Conservation (phyloP, 225 moss, liverwort and hornwort species). For the Rhytidiadelphus loreus region DNA sequence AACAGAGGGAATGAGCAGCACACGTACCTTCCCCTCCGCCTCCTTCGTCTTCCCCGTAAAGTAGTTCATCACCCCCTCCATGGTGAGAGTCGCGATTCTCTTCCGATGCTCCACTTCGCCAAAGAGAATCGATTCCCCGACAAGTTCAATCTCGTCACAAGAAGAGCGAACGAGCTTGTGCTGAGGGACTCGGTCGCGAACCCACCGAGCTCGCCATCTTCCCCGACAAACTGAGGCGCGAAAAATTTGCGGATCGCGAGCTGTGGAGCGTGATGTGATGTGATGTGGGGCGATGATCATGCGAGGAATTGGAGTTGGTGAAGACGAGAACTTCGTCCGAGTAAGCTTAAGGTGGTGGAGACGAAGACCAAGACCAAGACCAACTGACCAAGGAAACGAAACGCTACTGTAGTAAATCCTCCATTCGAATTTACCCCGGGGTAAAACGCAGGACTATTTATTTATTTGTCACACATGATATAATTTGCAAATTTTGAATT, state of each 20-base stretch:
- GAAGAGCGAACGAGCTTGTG: background rate
- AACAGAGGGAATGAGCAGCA: background rate
- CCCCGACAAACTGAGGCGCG: background rate
- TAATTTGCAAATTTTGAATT: too few species aligned
- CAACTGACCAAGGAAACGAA: too few species aligned
- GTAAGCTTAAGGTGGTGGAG: background rate
- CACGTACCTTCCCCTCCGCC: constrained; percentile 26
- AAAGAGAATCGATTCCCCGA: background rate
- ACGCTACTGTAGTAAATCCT: too few species aligned
- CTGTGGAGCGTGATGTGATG: background rate
- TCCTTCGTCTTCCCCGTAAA: constrained; percentile 36
- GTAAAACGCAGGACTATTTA: too few species aligned
- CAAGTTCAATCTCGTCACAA: background rate
- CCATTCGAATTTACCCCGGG: too few species aligned
- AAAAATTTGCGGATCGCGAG: background rate
- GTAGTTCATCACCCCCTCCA: constrained; percentile 32
- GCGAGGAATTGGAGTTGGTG: background rate
- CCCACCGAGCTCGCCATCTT: background rate
- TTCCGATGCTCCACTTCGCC: background rate
- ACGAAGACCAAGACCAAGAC: too few species aligned
- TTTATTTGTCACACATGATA: too few species aligned
- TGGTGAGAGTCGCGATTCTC: background rate
- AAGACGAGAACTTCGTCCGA: background rate
- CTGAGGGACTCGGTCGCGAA: background rate
- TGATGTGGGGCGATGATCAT: background rate